phyloP scores from a whole-genome alignment of 2,329 filamentous ascomycete species.

The Trichoderma sp. region DNA sequence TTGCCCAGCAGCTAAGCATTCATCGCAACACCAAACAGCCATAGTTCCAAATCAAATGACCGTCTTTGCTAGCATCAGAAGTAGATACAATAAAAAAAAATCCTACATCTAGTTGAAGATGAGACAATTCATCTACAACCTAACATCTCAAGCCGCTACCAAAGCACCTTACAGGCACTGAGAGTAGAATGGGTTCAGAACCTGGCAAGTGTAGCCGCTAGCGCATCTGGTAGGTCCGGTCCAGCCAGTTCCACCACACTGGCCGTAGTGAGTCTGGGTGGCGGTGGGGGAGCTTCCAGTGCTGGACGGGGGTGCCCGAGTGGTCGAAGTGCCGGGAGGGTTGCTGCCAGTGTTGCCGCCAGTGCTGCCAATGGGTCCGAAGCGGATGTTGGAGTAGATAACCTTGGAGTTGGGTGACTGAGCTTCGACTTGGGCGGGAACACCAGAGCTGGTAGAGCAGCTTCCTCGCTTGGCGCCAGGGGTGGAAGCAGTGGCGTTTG shows the following conservation, averaged over 20 bases:
- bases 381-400: conserved; percentile 58
- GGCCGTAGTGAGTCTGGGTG: conserved; percentile 31
- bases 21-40: neutral
- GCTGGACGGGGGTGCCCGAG: neutral
- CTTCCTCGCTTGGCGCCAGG: conserved; percentile 54
- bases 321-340: neutral
- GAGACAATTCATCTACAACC: neutral
- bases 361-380: conserved; percentile 55
- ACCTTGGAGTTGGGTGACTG: conserved; percentile 49
- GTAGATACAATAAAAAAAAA: neutral
- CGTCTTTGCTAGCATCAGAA: neutral
- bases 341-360: conserved; percentile 23
- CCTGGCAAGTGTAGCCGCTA: conserved; percentile 37
- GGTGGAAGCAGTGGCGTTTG: conserved; percentile 34
- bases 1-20: neutral
- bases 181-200: conserved; percentile 40
- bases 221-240: conserved; percentile 38
- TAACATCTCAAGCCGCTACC: neutral
- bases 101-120: neutral
- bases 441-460: conserved; percentile 52
- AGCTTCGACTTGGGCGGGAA: conserved; percentile 49
- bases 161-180: conserved; percentile 39
- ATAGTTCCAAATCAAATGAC: neutral
- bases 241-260: conserved; percentile 40
- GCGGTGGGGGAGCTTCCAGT: neutral